phyloP scores from a whole-genome alignment of 306 rosid species.

The Cotoneaster glaucophyllus region DNA sequence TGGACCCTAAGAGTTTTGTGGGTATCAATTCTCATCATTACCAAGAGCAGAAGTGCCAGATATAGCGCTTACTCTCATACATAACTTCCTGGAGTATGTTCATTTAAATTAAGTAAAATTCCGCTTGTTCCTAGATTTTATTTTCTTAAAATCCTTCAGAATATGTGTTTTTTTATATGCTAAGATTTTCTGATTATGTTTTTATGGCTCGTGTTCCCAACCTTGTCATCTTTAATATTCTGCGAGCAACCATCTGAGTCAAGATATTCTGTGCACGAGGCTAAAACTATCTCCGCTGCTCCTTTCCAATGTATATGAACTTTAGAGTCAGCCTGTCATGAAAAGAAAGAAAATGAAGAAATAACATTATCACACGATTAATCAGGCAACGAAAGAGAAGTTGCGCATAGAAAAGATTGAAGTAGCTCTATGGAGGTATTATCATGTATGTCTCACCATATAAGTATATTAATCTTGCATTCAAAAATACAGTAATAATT shows the following conservation, averaged over 20 bases:
- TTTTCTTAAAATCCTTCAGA: constrained; percentile 19
- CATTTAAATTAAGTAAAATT: neutral
- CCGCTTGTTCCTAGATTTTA: constrained; percentile 1
- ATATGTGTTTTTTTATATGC: neutral
- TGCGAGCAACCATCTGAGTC: constrained; percentile 59
- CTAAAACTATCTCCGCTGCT: constrained; percentile 86
- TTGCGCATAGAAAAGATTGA: constrained; percentile 1
- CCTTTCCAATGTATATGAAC: constrained; percentile 97
- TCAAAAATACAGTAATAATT: neutral
- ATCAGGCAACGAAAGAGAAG: neutral
- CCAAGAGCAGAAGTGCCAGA: neutral
- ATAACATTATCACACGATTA: constrained; percentile 3
- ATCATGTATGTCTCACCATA: neutral
- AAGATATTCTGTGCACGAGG: constrained; percentile 60
- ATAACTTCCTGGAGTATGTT: neutral
- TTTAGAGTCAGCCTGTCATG: constrained; percentile 50
- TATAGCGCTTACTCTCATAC: neutral
- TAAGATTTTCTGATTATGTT: neutral
- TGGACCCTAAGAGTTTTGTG: neutral
- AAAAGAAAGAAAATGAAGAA: constrained; percentile 3
- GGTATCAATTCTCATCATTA: neutral
- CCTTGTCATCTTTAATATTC: constrained; percentile 59
- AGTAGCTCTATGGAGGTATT: neutral
- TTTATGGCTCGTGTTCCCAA: constrained; percentile 19
- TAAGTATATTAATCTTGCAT: neutral